These are phyloP conservation scores for Thielaviopsis euricoi DNA, from an alignment of 2,329 filamentous ascomycete genomes.

Conservation along the genomic window DNA sequence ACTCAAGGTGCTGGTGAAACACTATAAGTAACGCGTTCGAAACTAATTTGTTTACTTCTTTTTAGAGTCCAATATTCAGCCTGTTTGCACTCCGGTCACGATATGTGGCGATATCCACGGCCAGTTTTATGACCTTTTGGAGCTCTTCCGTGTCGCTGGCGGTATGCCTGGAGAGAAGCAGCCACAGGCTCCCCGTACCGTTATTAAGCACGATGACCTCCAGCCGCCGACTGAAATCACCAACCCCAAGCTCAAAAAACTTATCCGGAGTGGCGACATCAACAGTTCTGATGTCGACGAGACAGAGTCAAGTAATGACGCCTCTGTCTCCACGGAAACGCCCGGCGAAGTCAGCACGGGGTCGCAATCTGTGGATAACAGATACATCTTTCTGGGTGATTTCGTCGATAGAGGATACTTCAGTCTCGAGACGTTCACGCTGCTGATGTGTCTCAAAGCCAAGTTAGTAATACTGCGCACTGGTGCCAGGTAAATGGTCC, in stretches of 20 bases:
- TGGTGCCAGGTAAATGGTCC: neutral
- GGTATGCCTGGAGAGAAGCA: conserved; percentile 71
- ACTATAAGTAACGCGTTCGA: neutral
- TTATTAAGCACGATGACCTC: conserved; percentile 81
- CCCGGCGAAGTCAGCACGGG: conserved; percentile 21
- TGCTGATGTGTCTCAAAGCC: conserved; percentile 85
- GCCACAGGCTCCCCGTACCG: conserved; percentile 46
- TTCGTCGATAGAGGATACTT: conserved; percentile 97
- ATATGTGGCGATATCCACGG: conserved; percentile 97
- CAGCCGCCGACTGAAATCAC: conserved; percentile 82
- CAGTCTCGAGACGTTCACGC: conserved; percentile 91
- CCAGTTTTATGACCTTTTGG: conserved; percentile 94
- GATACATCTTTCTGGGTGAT: conserved; percentile 56
- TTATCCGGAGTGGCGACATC: conserved; percentile 45
- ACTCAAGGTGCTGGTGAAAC: neutral
- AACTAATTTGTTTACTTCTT: neutral
- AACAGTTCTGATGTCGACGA: conserved; percentile 31
- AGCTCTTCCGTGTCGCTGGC: conserved; percentile 90
- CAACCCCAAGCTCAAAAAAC: conserved; percentile 72
- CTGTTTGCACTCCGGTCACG: conserved; percentile 90
- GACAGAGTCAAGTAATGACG: neutral
- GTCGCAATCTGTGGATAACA: conserved; percentile 34
- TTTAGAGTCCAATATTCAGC: conserved; percentile 92
- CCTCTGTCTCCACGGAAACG: conserved; percentile 17
- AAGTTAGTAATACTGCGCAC: conserved; percentile 27